Evolutionary conservation across 2,329 filamentous ascomycete genomes (phyloP).

Genomic region (Fusarium fujikuroi): DNA sequence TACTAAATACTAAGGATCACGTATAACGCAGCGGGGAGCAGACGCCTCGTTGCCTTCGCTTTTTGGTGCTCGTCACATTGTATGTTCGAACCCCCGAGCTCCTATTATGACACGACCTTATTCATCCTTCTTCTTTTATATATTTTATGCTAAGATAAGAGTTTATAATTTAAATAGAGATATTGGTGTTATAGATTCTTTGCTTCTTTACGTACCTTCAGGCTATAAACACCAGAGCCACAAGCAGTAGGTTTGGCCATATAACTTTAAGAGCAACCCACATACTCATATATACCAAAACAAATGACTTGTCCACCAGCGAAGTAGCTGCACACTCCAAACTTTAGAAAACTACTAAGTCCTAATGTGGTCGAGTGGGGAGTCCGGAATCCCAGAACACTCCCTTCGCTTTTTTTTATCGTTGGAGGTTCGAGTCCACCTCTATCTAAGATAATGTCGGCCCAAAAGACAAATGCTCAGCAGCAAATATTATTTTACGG

Average conservation of each 20-base stretch:
- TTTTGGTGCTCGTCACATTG: neutral
- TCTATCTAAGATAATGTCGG: too few relatives aligned
- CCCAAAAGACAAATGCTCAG: too few relatives aligned
- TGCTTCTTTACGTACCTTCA: rapidly evolving
- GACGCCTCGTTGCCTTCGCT: neutral
- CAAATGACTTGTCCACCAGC: neutral
- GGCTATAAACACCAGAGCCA: neutral
- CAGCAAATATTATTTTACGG: too few relatives aligned
- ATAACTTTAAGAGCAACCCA: neutral
- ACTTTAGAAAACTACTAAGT: neutral
- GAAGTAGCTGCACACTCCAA: constrained; percentile 24
- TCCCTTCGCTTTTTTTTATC: neutral
- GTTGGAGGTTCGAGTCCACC: too few relatives aligned
- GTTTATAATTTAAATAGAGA: rapidly evolving
- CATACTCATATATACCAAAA: neutral
- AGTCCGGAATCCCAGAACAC: neutral
- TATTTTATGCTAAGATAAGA: rapidly evolving
- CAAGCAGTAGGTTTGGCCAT: neutral
- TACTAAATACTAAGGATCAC: neutral
- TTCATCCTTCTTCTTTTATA: neutral
- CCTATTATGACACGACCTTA: neutral
- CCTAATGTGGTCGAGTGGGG: neutral
- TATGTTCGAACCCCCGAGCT: neutral
- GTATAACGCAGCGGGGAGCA: neutral
- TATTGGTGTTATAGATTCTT: rapidly evolving